Base-by-base conservation (phyloP, 208 protist species). In the Herpetomonas samuelpessoai region DNA sequence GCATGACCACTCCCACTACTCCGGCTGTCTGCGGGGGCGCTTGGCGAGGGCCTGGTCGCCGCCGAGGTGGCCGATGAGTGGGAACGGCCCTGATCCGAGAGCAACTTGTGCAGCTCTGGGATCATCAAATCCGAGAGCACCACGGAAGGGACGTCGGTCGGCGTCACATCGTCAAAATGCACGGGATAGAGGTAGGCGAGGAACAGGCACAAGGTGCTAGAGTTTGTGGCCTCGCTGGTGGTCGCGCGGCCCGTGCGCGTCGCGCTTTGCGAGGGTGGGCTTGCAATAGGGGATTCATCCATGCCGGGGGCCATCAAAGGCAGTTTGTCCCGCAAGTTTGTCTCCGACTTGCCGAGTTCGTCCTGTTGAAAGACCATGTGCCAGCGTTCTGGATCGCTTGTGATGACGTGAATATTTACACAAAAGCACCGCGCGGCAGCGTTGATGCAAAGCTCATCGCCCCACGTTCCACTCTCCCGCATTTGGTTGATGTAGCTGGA, bases 361-460 rank as follows among this genome's bases (percentile, higher is more conserved):
- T 89, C 75, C 35, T 88, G 74, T 52, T 84, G 82, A 57, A 95
- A 95, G 31, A 91, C 72, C 21, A 91, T 66, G 67, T 91, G 83
- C 85, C 88, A 95, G 2, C 79, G 77, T n/a, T 41, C 57, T 16
- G 21, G 60, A 30, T 85, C 78, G 53, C 84, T 92, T 19, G 84
- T 92, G 64, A 95, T 89, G 71, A 95, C 84, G 66, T 91, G 83
- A 61, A 95, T 90, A 51, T 91, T 80, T 19, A 88, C 84, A 55
- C 71, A 64, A 63, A 95, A 95, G 58, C 81, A 95, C 24, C 83
- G 80, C n/a, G 80, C 74, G 10, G 84, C 84, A 1, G 88, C 88
- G 66, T 92, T 88, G 29, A 95, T 62, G 76, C 84, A 92, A 12
- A 95, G 60, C 62, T 95, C 84, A 52, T 95, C 88, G 12, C 88